Base-by-base conservation (phyloP, 2,329 filamentous ascomycete genomes). In the Aurifilum marmelostoma region DNA sequence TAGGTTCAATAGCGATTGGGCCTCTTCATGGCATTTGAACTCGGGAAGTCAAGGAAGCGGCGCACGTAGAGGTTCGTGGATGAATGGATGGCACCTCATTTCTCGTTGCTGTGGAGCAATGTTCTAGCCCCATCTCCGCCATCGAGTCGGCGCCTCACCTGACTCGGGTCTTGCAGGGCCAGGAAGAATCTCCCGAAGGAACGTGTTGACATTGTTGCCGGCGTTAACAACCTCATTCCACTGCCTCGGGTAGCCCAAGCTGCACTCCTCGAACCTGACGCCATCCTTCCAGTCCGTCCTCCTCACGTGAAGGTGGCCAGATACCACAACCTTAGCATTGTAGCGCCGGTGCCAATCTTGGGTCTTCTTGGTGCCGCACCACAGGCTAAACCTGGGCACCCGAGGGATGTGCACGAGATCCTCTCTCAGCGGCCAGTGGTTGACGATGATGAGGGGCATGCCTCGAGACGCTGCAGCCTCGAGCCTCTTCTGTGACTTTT, bases 401-500 rank as follows among this genome's bases (percentile, higher is more conserved):
- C 72, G 68, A 14, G 77, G 77, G 64, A 80, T 78, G 61, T 69
- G 74, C 1, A 80, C 74, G 34, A 80, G 74, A 67, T 79, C 77
- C 71, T 79, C 75, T 39, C 77, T 75, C 68, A 80, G 73, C 54
- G 78, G 79, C 79, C 79, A 80, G 72, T 80, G 79, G 70, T 80
- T 80, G 50, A 73, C 74, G 63, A 80, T 74, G 58, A 80, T 68
- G 12, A 80, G 70, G 16, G 75, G 76, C 18, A 77, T 59, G 2
- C 54, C 67, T 39, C 41, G 54, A 14, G 66, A 43, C 27, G 69
- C 59, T 5, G 77, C 76, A n/a, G 73, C 73, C 59, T 71, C 72
- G 14, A 80, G 77, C 71, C 70, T 73, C 21, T n/a, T 47, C 74
- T 76, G 77, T 54, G 75, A 71, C 67, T 64, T 71, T 3, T 70